A percentile compares a stretch with the other conserved stretches of the same genome.
These are phyloP conservation scores for Halophytophthora polymorphica DNA, from an alignment of 352 stramenopile genomes.

Conservation along the genomic window DNA sequence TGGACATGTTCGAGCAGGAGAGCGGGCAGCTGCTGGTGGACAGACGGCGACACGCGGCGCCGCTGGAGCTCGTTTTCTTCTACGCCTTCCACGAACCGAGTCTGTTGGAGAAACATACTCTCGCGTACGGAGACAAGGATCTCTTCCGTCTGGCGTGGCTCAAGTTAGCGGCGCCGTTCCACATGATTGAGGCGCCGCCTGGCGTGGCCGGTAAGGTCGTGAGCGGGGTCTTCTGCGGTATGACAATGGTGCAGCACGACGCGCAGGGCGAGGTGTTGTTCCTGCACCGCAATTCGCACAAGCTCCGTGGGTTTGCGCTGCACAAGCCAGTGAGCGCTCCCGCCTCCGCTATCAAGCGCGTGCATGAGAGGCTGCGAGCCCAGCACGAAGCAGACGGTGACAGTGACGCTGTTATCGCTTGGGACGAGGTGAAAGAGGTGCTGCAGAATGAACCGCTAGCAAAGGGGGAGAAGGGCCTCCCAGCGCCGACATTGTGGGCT, in stretches of 20 bases:
- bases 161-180: constrained; percentile 55
- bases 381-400: too few species aligned
- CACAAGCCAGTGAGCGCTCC: too few species aligned
- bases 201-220: constrained; percentile 37
- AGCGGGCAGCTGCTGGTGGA: constrained; percentile 75
- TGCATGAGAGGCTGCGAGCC: too few species aligned
- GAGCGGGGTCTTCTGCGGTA: constrained; percentile 58
- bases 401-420: too few species aligned
- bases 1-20: constrained; percentile 80
- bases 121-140: constrained; percentile 79
- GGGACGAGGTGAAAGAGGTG: too few species aligned
- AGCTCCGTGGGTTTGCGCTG: constrained; percentile 26
- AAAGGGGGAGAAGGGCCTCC: too few species aligned
- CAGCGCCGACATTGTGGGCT: constrained; percentile 36
- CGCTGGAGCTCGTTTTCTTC: constrained; percentile 68
- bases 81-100: constrained; percentile 45
- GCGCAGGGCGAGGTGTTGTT: constrained; percentile 44
- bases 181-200: constrained; percentile 54
- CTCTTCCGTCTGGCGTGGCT: constrained; percentile 76
- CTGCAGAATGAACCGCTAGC: too few species aligned
- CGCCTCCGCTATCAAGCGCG: too few species aligned
- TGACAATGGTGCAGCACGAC: constrained; percentile 71
- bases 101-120: constrained; percentile 40
- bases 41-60: constrained; percentile 29
- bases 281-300: constrained; percentile 60